Conservation (phyloP, 441 rosid genomes). For the Syzygium malaccense region DNA sequence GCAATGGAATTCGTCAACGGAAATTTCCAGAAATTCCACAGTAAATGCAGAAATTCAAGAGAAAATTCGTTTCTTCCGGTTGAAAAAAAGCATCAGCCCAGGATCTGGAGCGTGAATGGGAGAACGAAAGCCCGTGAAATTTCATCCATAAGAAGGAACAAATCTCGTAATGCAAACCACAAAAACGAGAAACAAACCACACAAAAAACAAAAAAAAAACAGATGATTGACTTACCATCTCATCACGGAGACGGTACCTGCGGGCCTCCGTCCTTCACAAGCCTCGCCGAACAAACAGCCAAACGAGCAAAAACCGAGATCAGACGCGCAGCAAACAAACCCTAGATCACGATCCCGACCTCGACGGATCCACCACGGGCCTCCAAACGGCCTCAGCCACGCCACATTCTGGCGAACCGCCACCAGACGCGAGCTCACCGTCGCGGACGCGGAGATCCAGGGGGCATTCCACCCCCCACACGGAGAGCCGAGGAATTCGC, state of each 20-base stretch:
- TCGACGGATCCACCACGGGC: slow-evolving; percentile 16
- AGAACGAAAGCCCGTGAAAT: slow-evolving; percentile 5
- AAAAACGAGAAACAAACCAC: neutral
- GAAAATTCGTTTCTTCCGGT: neutral
- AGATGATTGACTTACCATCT: slow-evolving; percentile 59
- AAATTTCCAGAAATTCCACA: neutral
- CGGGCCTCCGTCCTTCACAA: slow-evolving; percentile 49
- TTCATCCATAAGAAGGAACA: neutral
- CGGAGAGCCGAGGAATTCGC: neutral
- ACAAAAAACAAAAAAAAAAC: neutral
- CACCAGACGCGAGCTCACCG: slow-evolving; percentile 23
- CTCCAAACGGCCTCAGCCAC: slow-evolving; percentile 18
- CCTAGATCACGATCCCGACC: slow-evolving; percentile 74
- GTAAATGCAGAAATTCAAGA: neutral
- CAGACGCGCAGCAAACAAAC: slow-evolving; percentile 29
- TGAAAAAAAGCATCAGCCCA: neutral
- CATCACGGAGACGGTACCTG: slow-evolving; percentile 57
- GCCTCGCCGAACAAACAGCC: slow-evolving; percentile 16
- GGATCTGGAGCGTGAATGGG: neutral
- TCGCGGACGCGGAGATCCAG: slow-evolving; percentile 60
- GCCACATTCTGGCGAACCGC: slow-evolving; percentile 70
- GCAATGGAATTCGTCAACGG: neutral
- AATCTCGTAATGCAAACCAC: neutral
- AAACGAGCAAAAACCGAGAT: slow-evolving; percentile 8
- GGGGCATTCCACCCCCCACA: slow-evolving; percentile 12